Evolutionary conservation across 2,329 filamentous ascomycete genomes (phyloP), one percentile per base, ranked within the genome.

Genomic region (Phyllosticta citribraziliensis): DNA sequence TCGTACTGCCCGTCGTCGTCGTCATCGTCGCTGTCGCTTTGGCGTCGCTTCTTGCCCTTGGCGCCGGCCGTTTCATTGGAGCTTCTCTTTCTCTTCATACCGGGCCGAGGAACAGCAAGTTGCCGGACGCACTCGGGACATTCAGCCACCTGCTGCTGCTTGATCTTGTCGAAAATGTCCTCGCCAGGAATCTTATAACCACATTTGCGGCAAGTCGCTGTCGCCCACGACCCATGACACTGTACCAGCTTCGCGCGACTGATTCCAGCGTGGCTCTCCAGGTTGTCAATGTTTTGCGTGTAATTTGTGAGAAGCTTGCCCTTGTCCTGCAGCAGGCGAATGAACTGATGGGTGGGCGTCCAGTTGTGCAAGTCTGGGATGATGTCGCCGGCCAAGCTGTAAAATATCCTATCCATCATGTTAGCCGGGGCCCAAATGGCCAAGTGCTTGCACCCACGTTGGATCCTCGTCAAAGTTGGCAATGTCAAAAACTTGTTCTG

Each of bases 211-310:
- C 94, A 99, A 2, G 86, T 89, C 22, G 94, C 94, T 0, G 88
- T 95, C 52, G 92, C 92, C 77, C 97, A 97, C 6, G 91, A 96
- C 63, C 94, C 94, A 72, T 99, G 94, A 72, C 94, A 97, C 75
- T 99, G 93, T 27, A 99, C 88, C 19, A 97, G 82, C 70, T 94
- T 96, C 35, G 89, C 86, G 1, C 84, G 82, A 22, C 80, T 76
- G 63, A 99, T 89, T 22, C 94, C 94, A 0, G 93, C 93, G 69
- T 89, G 86, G 64, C 86, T 83, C 74, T 99, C 93, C 57, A 97
- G 85, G 68, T 97, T 97, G 78, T 99, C 94, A 70, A 99, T 97
- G 74, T 99, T 99, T 73, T 99, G 94, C 0, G 94, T 96, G 78
- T 97, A 99, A 76, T 97, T 97, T 52, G 92, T 97, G 63, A 97